Base-by-base conservation (phyloP, 2,329 filamentous ascomycete species). In the Colletotrichum sp. region DNA sequence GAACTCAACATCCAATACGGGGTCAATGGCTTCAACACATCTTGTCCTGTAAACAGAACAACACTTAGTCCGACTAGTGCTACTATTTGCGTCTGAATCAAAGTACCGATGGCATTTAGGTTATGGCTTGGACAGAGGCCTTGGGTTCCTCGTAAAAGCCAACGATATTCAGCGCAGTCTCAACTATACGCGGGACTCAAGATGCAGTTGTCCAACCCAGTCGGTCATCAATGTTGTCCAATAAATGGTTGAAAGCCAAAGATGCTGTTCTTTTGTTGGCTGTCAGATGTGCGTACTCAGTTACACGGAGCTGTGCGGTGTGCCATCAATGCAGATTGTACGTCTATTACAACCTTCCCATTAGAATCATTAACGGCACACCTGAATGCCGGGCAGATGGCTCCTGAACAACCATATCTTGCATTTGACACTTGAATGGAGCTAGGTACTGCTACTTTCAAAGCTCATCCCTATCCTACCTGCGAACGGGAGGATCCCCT, bases 341-440 rank as follows among this genome's bases (percentile, higher is more conserved):
- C 3, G 18, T 10, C 5, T n/a, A 3, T n/a, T n/a, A 44, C 16
- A 44, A 44, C 8, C 5, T 44, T n/a, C 5, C 39, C 39, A 12
- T 6, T 6, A 12, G 18, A n/a, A 12, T n/a, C 18, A 44, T 44
- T 1, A 1, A 12, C 39, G 9, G 3, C 18, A 44, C 18, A 44
- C 1, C 3, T n/a, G 3, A 44, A 4, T 10, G 5, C 39, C 9
- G 1, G 18, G 18, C 39, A n/a, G 39, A 44, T n/a, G 5, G 39
- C 39, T 3, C 18, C 39, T 1, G 9, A n/a, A 6, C 9, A n/a
- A 44, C 39, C 9, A n/a, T n/a, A 44, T 44, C 0, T 44, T n/a
- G 9, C 18, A n/a, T n/a, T 0, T 44, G 0, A 6, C 8, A 44
- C 1, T 1, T 21, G n/a, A 49, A 0, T 49, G 10, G 8, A 21